Evolutionary conservation across 1,139 yeast genomes (phyloP), one percentile per base, ranked within the genome.

Genomic region (Pichia norvegensis): DNA sequence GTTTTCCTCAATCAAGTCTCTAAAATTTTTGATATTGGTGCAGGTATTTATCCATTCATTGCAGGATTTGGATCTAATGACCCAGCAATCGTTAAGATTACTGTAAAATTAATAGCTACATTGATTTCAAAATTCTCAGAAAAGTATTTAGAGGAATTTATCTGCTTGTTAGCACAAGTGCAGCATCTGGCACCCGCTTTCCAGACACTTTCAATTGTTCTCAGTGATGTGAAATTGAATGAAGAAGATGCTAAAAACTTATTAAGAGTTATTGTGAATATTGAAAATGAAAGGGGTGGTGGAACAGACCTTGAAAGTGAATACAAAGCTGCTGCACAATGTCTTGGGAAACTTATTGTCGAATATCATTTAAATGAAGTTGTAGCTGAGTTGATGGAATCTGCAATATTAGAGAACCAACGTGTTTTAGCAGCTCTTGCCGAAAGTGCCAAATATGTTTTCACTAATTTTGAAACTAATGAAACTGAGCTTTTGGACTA

Each of bases 31-130:
- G 56, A 57, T 23, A 54, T 67, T 23, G 58, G 60, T 11, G 51
- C 63, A 29, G 59, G 62, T 2, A 50, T 72, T 20, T 61, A 55
- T 4, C 59, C 66, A 10, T 65, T 74, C 44, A 59, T 68, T 42
- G 49, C 55, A 4, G 58, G 62, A n/a, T 54, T 69, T 40, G 54
- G 53, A 11, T 50, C 53, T 22, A 45, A 56, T 5, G 73, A 74
- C 41, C 76, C 70, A 17, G 60, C 62, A 7, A 60, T 73, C 10
- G 69, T 69, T 45, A 52, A 65, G 20, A 75, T 76, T 7, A 70
- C 81, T 1, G 75, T 84, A 0, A 69, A 71, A 41, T 69, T 84
- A 0, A 62, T 79, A 36, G 84, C 86, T 1, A 68, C 73, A 14
- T 59, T 76, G 27, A 68, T 73, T 8, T 65, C 72, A 11, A 63